A percentile compares a stretch with the other conserved stretches of the same genome.
Evolutionary conservation across 768 basidiomycete species (phyloP).

Genomic region (Steccherinum ochraceum): DNA sequence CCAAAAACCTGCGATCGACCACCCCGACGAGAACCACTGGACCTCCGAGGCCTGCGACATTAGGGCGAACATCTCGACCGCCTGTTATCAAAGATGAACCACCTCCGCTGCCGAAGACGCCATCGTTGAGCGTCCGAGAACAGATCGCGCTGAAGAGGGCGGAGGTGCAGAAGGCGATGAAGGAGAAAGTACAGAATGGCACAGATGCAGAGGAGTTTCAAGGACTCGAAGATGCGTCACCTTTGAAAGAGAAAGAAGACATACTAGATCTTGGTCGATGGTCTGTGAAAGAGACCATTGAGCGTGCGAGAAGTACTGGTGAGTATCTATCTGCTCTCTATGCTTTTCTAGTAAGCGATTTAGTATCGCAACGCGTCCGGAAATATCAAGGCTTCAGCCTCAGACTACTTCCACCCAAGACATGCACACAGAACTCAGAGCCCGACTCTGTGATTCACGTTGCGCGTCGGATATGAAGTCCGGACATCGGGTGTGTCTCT

Average conservation of each 20-base stretch:
- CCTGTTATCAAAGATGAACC: slow-evolving; percentile 10
- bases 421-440: neutral
- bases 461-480: neutral
- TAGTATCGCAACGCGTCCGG: neutral
- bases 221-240: slow-evolving; percentile 44
- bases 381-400: neutral
- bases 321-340: slow-evolving; percentile 20
- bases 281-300: slow-evolving; percentile 68
- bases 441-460: neutral
- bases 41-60: neutral
- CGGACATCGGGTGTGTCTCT: neutral
- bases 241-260: slow-evolving; percentile 20
- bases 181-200: slow-evolving; percentile 14
- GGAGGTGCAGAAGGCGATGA: slow-evolving; percentile 59
- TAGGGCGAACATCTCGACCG: slow-evolving; percentile 3
- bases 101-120: slow-evolving; percentile 25
- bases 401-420: neutral
- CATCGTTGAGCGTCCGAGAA: slow-evolving; percentile 56
- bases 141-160: slow-evolving; percentile 76
- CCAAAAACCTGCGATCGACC: slow-evolving; percentile 14
- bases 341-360: neutral
- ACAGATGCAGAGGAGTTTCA: slow-evolving; percentile 29
- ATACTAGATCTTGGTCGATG: slow-evolving; percentile 56
- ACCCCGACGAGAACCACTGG: neutral
- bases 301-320: slow-evolving; percentile 75